A percentile compares a stretch with the other conserved stretches of the same genome.
Conservation (phyloP, 495 filamentous ascomycete species). For the Penicillium antarcticum region DNA sequence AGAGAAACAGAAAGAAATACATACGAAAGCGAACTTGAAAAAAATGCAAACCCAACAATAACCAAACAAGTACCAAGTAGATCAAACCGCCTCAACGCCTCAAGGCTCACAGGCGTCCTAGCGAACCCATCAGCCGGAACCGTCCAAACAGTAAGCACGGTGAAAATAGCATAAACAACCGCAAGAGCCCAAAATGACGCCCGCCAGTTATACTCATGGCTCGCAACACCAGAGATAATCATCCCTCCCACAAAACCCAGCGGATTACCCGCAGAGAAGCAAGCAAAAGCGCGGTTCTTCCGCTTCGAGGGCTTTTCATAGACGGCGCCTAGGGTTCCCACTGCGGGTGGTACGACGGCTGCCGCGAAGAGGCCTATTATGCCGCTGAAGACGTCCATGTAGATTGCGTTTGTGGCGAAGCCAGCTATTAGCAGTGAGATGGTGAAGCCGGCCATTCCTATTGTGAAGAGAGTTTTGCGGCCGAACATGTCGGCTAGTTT, state of each 20-base stretch:
- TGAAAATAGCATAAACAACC: conserved; percentile 58
- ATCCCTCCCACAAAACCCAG: conserved; percentile 67
- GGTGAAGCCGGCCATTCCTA: conserved; percentile 61
- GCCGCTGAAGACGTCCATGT: conserved; percentile 62
- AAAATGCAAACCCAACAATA: conserved; percentile 61
- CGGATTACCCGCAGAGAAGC: conserved; percentile 66
- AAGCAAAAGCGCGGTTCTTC: conserved; percentile 67
- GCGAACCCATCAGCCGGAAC: conserved; percentile 56
- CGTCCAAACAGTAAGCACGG: conserved; percentile 57
- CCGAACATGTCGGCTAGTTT: conserved; percentile 73
- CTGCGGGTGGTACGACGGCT: conserved; percentile 62
- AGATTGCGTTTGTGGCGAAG: conserved; percentile 59
- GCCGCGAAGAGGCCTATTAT: conserved; percentile 61
- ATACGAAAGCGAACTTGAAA: conserved; percentile 61
- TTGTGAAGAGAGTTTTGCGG: conserved; percentile 64
- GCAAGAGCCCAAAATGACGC: conserved; percentile 63
- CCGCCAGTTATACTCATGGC: conserved; percentile 65
- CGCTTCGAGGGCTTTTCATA: conserved; percentile 59
- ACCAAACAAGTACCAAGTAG: conserved; percentile 61
- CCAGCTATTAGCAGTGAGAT: conserved; percentile 55
- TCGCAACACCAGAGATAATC: conserved; percentile 63
- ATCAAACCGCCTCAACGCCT: conserved; percentile 58
- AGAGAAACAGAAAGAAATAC: background rate
- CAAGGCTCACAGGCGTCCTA: conserved; percentile 42
- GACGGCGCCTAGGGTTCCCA: conserved; percentile 62